phyloP scores from a whole-genome alignment of 352 stramenopile genomes.

The Phytopythium montanum region DNA sequence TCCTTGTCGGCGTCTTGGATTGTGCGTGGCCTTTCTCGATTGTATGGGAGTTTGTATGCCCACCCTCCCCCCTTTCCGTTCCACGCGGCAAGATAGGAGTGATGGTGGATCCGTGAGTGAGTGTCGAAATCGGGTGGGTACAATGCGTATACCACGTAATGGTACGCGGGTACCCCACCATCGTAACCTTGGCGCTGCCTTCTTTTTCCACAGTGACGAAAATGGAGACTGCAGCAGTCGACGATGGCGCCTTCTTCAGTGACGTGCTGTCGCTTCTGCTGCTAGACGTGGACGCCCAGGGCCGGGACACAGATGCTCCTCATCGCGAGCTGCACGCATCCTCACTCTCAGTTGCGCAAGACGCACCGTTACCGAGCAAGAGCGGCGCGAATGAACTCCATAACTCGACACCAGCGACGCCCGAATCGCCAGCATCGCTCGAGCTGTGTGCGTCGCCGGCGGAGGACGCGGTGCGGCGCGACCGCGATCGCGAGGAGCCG shows the following conservation, averaged over 20 bases:
- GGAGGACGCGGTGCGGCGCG: not conserved
- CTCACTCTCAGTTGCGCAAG: not conserved
- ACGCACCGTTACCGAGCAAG: not conserved
- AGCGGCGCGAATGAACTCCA: not conserved
- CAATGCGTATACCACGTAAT: not conserved
- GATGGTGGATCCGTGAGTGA: conserved; percentile 1
- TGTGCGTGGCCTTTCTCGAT: not conserved
- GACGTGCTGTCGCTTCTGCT: conserved; percentile 9
- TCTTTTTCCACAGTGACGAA: not conserved
- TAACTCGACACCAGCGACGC: not conserved
- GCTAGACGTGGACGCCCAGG: not conserved
- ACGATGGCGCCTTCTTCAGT: conserved; percentile 5
- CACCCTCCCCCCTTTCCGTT: not conserved
- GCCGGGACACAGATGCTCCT: not conserved
- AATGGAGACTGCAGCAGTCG: not conserved
- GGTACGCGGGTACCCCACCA: conserved; percentile 1
- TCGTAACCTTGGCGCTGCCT: not conserved
- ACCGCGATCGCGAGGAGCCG: not conserved
- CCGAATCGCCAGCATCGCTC: not conserved
- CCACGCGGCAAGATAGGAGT: not conserved
- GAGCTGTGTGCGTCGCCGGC: not conserved
- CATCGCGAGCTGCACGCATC: not conserved
- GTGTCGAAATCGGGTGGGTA: not conserved
- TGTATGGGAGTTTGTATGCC: not conserved
- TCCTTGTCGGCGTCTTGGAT: too few species aligned